Conservation (phyloP, 73 alveolate genomes). For the Blepharisma stoltei region DNA sequence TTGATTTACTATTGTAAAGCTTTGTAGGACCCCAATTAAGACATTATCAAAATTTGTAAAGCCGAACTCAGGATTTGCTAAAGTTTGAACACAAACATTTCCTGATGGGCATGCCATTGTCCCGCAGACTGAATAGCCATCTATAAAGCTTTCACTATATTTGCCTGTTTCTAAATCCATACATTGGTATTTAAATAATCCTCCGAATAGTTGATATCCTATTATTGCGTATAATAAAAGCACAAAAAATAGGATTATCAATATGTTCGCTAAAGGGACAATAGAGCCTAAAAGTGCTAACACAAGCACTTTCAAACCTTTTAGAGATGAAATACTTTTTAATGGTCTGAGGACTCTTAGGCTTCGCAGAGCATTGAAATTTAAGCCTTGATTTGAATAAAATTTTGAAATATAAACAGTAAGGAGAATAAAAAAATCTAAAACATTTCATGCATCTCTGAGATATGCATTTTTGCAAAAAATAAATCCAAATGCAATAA, state of each 20-base stretch:
- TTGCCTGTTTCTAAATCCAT: conserved; percentile 56
- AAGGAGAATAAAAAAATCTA: conserved; percentile 62
- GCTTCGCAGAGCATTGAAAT: conserved; percentile 78
- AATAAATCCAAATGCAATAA: conserved; percentile 67
- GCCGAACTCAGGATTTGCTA: conserved; percentile 47
- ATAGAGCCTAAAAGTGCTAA: conserved; percentile 86
- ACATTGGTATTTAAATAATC: conserved; percentile 82
- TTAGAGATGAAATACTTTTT: conserved; percentile 90
- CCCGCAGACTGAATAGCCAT: conserved; percentile 39
- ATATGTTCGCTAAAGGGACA: conserved; percentile 81
- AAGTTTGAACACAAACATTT: conserved; percentile 48
- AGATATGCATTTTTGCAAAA: conserved; percentile 60
- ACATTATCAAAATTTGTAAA: conserved; percentile 51
- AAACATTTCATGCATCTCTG: conserved; percentile 73
- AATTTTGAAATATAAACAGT: conserved; percentile 63
- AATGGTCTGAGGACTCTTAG: conserved; percentile 95
- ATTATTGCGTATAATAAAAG: conserved; percentile 90
- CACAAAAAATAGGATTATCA: conserved; percentile 82
- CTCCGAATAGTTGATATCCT: conserved; percentile 89
- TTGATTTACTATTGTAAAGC: conserved; percentile 65
- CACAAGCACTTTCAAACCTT: conserved; percentile 90
- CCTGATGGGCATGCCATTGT: conserved; percentile 50
- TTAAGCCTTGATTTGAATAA: conserved; percentile 33
- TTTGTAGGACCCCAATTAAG: conserved; percentile 46
- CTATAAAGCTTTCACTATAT: conserved; percentile 13